Conservation (phyloP, 2,329 filamentous ascomycete species). For the Penicillium palitans region DNA sequence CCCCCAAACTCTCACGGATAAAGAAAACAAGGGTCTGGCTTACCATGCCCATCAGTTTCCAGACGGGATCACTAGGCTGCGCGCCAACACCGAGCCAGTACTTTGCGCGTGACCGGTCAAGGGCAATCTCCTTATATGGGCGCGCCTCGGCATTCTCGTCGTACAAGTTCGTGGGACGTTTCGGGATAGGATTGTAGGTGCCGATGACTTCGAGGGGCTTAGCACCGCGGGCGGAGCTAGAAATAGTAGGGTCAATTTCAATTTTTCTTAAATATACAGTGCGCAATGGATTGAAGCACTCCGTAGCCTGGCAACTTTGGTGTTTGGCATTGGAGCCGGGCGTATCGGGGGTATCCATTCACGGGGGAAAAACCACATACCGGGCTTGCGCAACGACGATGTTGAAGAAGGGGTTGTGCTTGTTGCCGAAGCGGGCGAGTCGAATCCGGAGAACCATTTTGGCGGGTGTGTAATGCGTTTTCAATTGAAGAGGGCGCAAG, state of each 20-base stretch:
- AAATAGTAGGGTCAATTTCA: constrained; percentile 8
- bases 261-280: background rate
- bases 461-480: constrained; percentile 15
- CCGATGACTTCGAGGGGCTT: constrained; percentile 91
- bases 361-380: constrained; percentile 51
- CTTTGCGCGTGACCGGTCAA: constrained; percentile 76
- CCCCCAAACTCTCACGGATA: background rate
- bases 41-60: constrained; percentile 83
- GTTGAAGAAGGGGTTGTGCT: constrained; percentile 91
- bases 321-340: background rate
- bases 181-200: constrained; percentile 62
- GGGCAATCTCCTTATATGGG: constrained; percentile 85
- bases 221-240: constrained; percentile 78
- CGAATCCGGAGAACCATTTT: constrained; percentile 92
- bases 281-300: background rate
- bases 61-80: constrained; percentile 86
- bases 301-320: background rate
- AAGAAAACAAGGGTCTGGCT: constrained; percentile 23
- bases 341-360: constrained; percentile 1
- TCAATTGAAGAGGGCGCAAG: background rate
- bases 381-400: constrained; percentile 92
- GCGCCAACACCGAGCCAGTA: constrained; percentile 98
- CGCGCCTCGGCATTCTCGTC: constrained; percentile 57
- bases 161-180: constrained; percentile 51
- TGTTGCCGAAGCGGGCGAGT: constrained; percentile 87